phyloP scores from a whole-genome alignment of 2,329 filamentous ascomycete genomes.

The Mollisiaceae sp. region DNA sequence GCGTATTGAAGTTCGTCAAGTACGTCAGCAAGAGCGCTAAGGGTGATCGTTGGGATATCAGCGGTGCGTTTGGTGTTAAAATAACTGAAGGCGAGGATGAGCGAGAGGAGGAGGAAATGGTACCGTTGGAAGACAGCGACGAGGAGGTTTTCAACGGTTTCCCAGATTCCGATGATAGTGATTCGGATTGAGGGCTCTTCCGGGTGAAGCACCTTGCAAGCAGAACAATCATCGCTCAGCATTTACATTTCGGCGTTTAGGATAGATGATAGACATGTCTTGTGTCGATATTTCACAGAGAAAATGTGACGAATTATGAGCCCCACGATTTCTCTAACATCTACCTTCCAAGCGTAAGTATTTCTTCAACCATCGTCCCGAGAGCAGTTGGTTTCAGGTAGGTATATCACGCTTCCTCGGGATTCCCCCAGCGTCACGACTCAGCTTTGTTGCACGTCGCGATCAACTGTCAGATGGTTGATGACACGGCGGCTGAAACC shows the following conservation, averaged over 20 bases:
- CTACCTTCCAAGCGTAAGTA: too few species aligned
- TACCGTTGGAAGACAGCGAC: constrained; percentile 47
- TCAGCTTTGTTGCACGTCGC: constrained; percentile 26
- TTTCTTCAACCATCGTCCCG: too few species aligned
- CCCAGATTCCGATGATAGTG: constrained; percentile 46
- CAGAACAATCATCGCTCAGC: neutral
- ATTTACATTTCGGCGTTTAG: neutral
- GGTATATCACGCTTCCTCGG: neutral
- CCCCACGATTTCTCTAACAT: too few species aligned
- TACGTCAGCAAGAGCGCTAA: constrained; percentile 84
- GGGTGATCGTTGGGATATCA: constrained; percentile 93
- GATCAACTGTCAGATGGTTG: constrained; percentile 28
- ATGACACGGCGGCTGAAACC: constrained; percentile 25
- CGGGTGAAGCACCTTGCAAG: neutral
- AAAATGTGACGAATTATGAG: neutral
- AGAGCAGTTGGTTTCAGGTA: neutral
- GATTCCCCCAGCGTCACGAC: neutral
- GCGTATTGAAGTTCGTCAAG: constrained; percentile 91
- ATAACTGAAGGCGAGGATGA: constrained; percentile 51
- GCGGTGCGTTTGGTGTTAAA: constrained; percentile 76
- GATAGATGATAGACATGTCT: neutral
- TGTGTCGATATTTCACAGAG: too few species aligned
- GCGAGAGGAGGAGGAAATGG: constrained; percentile 45
- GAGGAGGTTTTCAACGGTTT: constrained; percentile 65
- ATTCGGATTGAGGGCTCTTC: constrained; percentile 37